A percentile compares a stretch with the other conserved stretches of the same genome.
Evolutionary conservation across 2,329 filamentous ascomycete genomes (phyloP).

Genomic region (Botryotinia globosa): DNA sequence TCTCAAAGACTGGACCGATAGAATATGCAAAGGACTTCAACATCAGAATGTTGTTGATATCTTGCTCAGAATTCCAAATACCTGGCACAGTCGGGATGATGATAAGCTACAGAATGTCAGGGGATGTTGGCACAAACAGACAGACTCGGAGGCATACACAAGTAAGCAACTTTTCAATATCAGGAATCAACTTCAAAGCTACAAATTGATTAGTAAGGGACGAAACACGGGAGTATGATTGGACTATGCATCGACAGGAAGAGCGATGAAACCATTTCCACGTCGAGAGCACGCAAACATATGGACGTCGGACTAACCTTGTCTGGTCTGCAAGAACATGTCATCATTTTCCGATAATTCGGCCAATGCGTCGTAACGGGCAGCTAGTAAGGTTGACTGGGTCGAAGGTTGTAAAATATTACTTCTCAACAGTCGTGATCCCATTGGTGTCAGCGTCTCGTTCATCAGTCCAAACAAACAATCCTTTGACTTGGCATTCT

Average conservation of each 20-base stretch:
- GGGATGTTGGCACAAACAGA: conserved; percentile 25
- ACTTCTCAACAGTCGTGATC: conserved; percentile 74
- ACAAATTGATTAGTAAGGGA: background rate
- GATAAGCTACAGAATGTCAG: conserved; percentile 57
- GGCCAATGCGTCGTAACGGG: conserved; percentile 77
- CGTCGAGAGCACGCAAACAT: background rate
- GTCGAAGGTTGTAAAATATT: conserved; percentile 90
- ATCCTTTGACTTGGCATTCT: conserved; percentile 72
- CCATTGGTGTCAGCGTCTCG: conserved; percentile 84
- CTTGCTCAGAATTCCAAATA: conserved; percentile 70
- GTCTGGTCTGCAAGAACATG: conserved; percentile 74
- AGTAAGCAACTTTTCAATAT: conserved; percentile 77
- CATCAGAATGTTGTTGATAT: conserved; percentile 82
- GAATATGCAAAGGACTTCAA: conserved; percentile 76
- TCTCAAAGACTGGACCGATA: conserved; percentile 64
- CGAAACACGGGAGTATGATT: background rate
- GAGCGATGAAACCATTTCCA: background rate
- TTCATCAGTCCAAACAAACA: conserved; percentile 85
- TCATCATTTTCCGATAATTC: conserved; percentile 80
- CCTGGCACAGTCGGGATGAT: conserved; percentile 66
- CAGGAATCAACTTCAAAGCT: conserved; percentile 73
- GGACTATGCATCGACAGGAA: background rate
- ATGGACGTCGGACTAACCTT: conserved; percentile 48
- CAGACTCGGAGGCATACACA: conserved; percentile 49
- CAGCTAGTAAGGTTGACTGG: conserved; percentile 60